Conservation (phyloP, 2,329 filamentous ascomycete genomes). For the Colletotrichum gigasporum region DNA sequence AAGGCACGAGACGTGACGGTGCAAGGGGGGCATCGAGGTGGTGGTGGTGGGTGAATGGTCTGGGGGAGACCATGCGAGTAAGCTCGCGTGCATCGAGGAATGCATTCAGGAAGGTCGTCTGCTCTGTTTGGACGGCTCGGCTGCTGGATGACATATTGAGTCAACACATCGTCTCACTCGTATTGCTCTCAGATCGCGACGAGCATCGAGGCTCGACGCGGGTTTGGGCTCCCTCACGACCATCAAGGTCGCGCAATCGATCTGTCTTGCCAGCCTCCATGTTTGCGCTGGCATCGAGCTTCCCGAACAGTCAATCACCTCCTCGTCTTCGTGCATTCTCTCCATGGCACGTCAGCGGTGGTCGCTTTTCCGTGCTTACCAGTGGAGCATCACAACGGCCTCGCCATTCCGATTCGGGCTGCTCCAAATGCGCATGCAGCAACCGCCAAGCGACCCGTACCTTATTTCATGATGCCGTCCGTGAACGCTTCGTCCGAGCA, state of each 20-base stretch:
- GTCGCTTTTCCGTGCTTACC: constrained; percentile 11
- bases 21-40: neutral
- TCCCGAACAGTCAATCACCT: constrained; percentile 6
- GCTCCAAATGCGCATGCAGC: neutral
- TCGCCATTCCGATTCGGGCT: neutral
- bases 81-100: neutral
- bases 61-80: constrained; percentile 1
- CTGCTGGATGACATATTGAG: neutral
- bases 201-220: neutral
- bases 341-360: neutral
- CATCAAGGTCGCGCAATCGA: neutral
- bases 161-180: neutral
- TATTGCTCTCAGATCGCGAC: neutral
- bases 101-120: neutral
- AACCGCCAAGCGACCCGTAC: neutral
- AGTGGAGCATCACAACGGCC: neutral
- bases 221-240: neutral
- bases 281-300: neutral
- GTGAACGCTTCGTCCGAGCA: neutral
- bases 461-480: neutral
- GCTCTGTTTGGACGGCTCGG: neutral
- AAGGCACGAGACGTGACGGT: neutral
- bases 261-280: neutral
- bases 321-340: neutral
- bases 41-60: neutral